These are phyloP conservation scores for Coemansia sp. DNA, from an alignment of 192 early-diverging fungal genomes.

Conservation along the genomic window DNA sequence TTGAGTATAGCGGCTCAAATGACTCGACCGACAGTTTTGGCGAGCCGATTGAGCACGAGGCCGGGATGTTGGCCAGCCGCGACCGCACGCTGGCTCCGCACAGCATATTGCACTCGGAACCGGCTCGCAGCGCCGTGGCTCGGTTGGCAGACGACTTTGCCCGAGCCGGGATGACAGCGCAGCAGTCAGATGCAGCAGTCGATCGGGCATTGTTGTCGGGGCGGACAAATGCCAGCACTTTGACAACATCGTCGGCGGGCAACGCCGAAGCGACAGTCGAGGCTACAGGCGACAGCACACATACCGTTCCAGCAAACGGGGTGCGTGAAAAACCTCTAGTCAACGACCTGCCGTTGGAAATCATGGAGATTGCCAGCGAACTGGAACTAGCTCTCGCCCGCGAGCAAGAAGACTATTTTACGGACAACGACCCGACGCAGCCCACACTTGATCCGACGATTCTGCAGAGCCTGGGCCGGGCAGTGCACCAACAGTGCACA, in stretches of 20 bases:
- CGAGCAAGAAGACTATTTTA: slow-evolving; percentile 53
- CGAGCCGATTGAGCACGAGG: slow-evolving; percentile 44
- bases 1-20: slow-evolving; percentile 33
- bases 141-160: slow-evolving; percentile 15
- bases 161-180: background rate
- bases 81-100: slow-evolving; percentile 9
- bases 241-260: slow-evolving; percentile 24
- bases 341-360: slow-evolving; percentile 41
- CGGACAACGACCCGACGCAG: slow-evolving; percentile 35
- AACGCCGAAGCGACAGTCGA: background rate
- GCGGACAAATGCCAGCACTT: slow-evolving; percentile 29
- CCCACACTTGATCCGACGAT: slow-evolving; percentile 41
- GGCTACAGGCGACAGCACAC: background rate
- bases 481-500: slow-evolving; percentile 46
- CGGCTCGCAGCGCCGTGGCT: background rate
- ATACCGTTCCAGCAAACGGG: background rate
- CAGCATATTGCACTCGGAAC: slow-evolving; percentile 9
- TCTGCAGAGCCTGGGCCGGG: slow-evolving; percentile 42
- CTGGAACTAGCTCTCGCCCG: slow-evolving; percentile 51
- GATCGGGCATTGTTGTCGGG: slow-evolving; percentile 13
- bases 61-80: slow-evolving; percentile 24
- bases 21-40: slow-evolving; percentile 52
- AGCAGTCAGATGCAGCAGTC: background rate
- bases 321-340: background rate
- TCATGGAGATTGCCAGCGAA: slow-evolving; percentile 52